A percentile compares a stretch with the other conserved stretches of the same genome.
Evolutionary conservation across 2,329 filamentous ascomycete genomes (phyloP).

Genomic region (Cordyceps tenuipes): DNA sequence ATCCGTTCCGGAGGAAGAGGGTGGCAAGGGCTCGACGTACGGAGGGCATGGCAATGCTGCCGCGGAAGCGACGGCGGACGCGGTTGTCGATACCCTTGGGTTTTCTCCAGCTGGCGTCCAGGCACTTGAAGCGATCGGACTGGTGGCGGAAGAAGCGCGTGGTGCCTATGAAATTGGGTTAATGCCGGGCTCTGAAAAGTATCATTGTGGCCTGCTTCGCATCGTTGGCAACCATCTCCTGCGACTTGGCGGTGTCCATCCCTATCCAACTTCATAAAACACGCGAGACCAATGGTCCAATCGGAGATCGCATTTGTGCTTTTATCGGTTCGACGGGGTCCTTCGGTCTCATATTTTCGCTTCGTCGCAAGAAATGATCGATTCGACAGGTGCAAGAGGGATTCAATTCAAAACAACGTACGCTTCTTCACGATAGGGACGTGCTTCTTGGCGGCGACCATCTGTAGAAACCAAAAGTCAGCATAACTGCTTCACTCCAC

Average conservation of each 20-base stretch:
- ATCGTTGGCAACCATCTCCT: neutral
- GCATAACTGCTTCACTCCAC: slow-evolving; percentile 17
- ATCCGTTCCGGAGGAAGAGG: neutral
- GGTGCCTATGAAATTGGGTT: slow-evolving; percentile 55
- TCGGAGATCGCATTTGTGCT: neutral
- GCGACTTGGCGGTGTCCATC: neutral
- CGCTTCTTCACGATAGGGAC: slow-evolving; percentile 99
- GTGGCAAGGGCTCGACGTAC: slow-evolving; percentile 29
- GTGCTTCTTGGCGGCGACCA: slow-evolving; percentile 99
- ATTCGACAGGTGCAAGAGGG: neutral
- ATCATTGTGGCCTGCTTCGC: neutral
- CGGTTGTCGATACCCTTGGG: slow-evolving; percentile 99
- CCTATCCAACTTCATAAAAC: neutral
- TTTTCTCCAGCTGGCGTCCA: slow-evolving; percentile 91
- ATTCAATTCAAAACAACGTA: slow-evolving; percentile 47
- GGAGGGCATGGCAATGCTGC: slow-evolving; percentile 82
- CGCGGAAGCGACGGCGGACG: slow-evolving; percentile 95
- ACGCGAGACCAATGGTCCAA: neutral
- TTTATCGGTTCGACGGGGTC: neutral
- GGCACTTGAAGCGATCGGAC: slow-evolving; percentile 91
- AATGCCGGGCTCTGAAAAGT: neutral
- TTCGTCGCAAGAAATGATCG: neutral
- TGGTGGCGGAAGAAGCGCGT: slow-evolving; percentile 97
- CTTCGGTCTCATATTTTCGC: neutral
- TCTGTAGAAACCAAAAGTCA: slow-evolving; percentile 45